Evolutionary conservation across 768 basidiomycete species (phyloP), one percentile per base, ranked within the genome.

Genomic region (Agrocybe pediades): DNA sequence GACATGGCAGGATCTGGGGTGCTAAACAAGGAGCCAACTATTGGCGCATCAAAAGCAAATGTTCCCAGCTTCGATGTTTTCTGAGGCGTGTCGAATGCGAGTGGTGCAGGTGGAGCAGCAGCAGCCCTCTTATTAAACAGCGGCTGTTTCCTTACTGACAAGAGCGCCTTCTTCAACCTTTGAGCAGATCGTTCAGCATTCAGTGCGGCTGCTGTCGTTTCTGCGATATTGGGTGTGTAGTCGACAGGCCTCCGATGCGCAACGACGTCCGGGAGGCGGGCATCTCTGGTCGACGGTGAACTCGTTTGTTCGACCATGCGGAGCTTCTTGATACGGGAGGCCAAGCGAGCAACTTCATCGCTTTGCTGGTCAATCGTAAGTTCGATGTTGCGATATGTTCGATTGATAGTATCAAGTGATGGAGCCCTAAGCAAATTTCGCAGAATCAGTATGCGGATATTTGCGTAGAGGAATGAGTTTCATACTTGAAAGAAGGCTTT

Each of bases 301-400:
- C 24, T 41, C 20, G 26, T 17, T 13, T 29, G 51, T 21, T 65
- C 58, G 25, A 51, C 55, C 9, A 85, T 55, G 44, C 82, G 71
- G 42, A 90, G 67, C 52, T 77, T 81, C 13, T 76, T 62, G 17
- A 89, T 67, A 29, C 86, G 80, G n/a, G 73, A 65, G 1, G 77
- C 68, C 26, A 92, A 76, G 1, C 68, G 64, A 2, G 76, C 69
- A 23, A 92, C 68, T 8, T 86, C 81, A 24, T 73, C 71, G 1
- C 74, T 72, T 66, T 88, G 85, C 58, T 87, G 84, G 33, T 76
- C 75, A 55, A 92, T 78, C 0, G 85, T 84, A 17, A 83, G 65
- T 50, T 92, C 88, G 61, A 97, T 92, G 66, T 95, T 95, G 39
- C 88, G 84, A 62, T 90, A 88, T 0, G 92, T 89, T 26, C 91